Evolutionary conservation across 148 eudicot species (phyloP).

Genomic region (Chenopodium formosanum): DNA sequence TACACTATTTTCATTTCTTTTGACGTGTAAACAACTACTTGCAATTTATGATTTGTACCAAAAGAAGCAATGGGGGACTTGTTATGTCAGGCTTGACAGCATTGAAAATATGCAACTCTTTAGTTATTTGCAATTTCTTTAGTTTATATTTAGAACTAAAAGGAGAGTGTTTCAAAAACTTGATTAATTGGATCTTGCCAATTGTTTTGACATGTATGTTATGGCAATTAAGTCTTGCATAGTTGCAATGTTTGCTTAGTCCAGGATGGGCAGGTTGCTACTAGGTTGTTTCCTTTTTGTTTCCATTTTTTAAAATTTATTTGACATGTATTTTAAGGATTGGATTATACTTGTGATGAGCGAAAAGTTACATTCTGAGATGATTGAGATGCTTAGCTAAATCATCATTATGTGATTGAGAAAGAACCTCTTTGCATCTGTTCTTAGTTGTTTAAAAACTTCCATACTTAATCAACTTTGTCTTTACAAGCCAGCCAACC

Average conservation of each 20-base stretch:
- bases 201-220: background rate
- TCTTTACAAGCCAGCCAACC: background rate
- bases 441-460: background rate
- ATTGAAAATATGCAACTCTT: background rate
- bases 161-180: background rate
- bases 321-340: background rate
- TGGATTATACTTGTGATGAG: background rate
- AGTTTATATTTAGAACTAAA: no score
- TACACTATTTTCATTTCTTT: background rate
- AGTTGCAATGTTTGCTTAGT: background rate
- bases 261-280: background rate
- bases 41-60: background rate
- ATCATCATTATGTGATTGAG: background rate
- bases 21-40: background rate
- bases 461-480: background rate
- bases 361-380: background rate
- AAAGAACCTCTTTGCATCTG: background rate
- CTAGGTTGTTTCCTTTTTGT: background rate
- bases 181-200: background rate
- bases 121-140: no score
- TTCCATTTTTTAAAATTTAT: background rate
- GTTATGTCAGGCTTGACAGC: background rate
- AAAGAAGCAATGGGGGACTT: background rate
- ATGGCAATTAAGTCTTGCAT: background rate
- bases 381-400: background rate